Base-by-base conservation (phyloP, 2,329 filamentous ascomycete genomes). In the Cercospora canescens region DNA sequence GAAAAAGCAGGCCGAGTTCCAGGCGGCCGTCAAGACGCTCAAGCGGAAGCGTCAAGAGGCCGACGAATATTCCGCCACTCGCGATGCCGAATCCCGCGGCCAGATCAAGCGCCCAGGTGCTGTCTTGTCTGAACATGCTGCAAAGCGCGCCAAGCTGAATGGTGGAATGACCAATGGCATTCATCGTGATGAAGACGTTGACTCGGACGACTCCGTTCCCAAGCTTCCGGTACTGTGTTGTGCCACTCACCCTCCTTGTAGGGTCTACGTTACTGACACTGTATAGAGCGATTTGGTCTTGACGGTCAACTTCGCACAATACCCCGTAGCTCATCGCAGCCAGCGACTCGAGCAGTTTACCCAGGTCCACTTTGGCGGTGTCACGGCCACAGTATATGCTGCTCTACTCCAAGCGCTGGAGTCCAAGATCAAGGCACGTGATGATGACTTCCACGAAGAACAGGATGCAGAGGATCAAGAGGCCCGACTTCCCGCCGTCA, bases 251-350 rank as follows among this genome's bases (percentile, higher is more conserved):
- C 62, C 60, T 66, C 64, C 64, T 6, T 64, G 64, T 65, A 66
- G 61, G 66, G 69, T 65, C 24, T 58, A 68, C 63, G 48, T 71
- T 66, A 67, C 71, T 74, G 64, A 73, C 69, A 68, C 56, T 67
- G 63, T 70, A 18, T 75, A 96, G 89, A 86, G 88, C 58, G 86
- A 91, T 65, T 83, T 93, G 69, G 85, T 94, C 37, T 83, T 98
- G 57, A 88, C 90, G 30, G 83, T 97, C 62, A 97, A 97, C 76
- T 90, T 92, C 74, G 90, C 94, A 63, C 96, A 94, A 77, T 92
- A 93, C 66, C 83, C 90, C 6, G 91, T 97, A 9, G 89, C 91
- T 58, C 83, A 97, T 69, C 91, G 94, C 64, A 97, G 93, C 73
- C 86, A 89, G 69, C 87, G 88, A 21, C 87, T 98, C 2, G 87